Conservation (phyloP, 139 green algal genomes). For the Chlamydomonas sp. region DNA sequence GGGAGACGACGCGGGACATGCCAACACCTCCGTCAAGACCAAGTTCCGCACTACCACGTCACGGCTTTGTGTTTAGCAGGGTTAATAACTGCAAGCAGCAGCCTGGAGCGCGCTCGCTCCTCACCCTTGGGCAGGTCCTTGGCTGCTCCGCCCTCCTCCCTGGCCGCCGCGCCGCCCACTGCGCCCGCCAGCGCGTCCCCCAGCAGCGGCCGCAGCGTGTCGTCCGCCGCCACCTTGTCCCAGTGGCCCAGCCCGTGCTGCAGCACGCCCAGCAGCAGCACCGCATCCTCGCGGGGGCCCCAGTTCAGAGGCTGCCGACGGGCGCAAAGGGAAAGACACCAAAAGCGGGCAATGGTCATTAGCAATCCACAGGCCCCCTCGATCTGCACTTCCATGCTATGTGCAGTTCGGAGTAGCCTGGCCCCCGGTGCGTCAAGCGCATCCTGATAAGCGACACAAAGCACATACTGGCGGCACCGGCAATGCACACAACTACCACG, state of each 20-base stretch:
- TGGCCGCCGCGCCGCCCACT: conserved; percentile 29
- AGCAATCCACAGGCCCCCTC: neutral
- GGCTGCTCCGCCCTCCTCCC: neutral
- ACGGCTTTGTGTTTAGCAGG: too few relatives aligned
- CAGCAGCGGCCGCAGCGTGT: conserved; percentile 64
- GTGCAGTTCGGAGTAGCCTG: too few relatives aligned
- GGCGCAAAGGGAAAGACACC: neutral
- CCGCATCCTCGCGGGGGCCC: conserved; percentile 25
- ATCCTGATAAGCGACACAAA: too few relatives aligned
- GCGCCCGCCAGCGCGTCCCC: conserved; percentile 74
- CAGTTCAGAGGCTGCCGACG: conserved; percentile 22
- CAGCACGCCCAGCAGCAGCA: conserved; percentile 64
- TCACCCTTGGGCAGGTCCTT: conserved; percentile 43
- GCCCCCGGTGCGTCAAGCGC: too few relatives aligned
- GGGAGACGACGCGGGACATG: too few relatives aligned
- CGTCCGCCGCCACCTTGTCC: conserved; percentile 80
- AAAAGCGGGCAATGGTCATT: neutral
- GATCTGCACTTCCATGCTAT: too few relatives aligned
- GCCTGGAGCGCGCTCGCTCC: neutral
- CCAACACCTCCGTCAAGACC: too few relatives aligned
- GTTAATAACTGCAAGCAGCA: too few relatives aligned
- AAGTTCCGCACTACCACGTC: too few relatives aligned
- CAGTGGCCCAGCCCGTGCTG: conserved; percentile 84
- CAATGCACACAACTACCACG: too few relatives aligned
- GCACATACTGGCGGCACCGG: too few relatives aligned